A percentile compares a stretch with the other conserved stretches of the same genome.
phyloP scores from a whole-genome alignment of 1,139 yeast genomes.

The Meyerozyma elateridarum region DNA sequence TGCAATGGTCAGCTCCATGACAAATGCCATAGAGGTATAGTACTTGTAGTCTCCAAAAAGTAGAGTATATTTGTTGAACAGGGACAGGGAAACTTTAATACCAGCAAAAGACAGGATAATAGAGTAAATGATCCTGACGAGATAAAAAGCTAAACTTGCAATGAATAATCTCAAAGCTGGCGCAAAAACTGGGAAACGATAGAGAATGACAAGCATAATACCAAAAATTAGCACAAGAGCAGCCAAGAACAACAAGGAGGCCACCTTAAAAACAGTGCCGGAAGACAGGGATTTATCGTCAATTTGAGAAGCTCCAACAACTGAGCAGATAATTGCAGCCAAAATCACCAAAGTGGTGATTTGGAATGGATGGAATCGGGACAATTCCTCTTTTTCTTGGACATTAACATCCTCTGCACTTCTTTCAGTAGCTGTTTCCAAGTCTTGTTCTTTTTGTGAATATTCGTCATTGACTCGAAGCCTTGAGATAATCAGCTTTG shows the following conservation, averaged over 20 bases:
- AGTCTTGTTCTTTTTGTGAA: neutral
- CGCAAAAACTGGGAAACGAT: neutral
- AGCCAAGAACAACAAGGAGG: slow-evolving; percentile 15
- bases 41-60: slow-evolving; percentile 19
- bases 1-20: slow-evolving; percentile 1
- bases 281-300: slow-evolving; percentile 4
- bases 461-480: neutral
- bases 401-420: slow-evolving; percentile 3
- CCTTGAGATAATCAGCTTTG: neutral
- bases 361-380: slow-evolving; percentile 11
- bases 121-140: slow-evolving; percentile 15
- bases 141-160: slow-evolving; percentile 9
- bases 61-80: slow-evolving; percentile 11
- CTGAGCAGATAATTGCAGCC: slow-evolving; percentile 14
- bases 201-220: slow-evolving; percentile 4
- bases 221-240: slow-evolving; percentile 7
- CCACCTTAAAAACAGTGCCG: slow-evolving; percentile 9
- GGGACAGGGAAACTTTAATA: slow-evolving; percentile 8
- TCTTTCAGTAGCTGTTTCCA: neutral
- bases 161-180: slow-evolving; percentile 6
- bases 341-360: slow-evolving; percentile 14
- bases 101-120: slow-evolving; percentile 15
- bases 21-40: slow-evolving; percentile 16
- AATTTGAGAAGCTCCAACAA: slow-evolving; percentile 12
- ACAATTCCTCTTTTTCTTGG: slow-evolving; percentile 3